Conservation (phyloP, 1,284 basidiomycete genomes). For the Ustilago cynodontis region DNA sequence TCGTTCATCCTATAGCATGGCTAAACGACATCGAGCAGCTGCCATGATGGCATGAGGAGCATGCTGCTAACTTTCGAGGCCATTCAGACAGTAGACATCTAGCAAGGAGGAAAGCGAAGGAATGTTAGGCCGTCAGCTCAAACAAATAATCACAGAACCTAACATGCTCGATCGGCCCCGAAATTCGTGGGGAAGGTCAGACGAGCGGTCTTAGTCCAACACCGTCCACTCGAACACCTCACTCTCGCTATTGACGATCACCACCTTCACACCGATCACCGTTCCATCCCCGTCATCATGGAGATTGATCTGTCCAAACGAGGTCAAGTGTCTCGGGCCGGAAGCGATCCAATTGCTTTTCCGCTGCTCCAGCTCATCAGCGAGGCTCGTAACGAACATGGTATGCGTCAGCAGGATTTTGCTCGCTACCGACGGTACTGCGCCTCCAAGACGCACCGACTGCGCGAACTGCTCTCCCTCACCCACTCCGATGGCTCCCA, state of each 20-base stretch:
- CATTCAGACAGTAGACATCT: too few relatives aligned
- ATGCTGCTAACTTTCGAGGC: neutral
- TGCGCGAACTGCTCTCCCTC: constrained; percentile 83
- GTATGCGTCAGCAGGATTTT: constrained; percentile 88
- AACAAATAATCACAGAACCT: neutral
- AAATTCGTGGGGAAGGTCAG: constrained; percentile 21
- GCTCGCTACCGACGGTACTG: constrained; percentile 88
- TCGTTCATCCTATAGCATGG: neutral
- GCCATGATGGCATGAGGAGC: neutral
- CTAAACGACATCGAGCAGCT: neutral
- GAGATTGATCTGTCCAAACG: constrained; percentile 41
- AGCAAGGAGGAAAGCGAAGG: too few relatives aligned
- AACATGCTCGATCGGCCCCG: constrained; percentile 17
- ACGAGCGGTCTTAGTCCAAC: constrained; percentile 12
- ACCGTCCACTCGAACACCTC: neutral
- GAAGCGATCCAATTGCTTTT: constrained; percentile 44
- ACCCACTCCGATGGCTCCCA: constrained; percentile 75
- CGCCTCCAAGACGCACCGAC: constrained; percentile 86
- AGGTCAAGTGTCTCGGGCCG: constrained; percentile 29
- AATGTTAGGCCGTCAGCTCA: neutral
- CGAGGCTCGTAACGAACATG: constrained; percentile 89
- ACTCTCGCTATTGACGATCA: neutral
- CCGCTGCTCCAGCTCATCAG: constrained; percentile 84
- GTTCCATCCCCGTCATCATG: constrained; percentile 15
- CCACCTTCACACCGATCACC: neutral